These are phyloP conservation scores for Nannizziopsis barbatae DNA, from an alignment of 2,329 filamentous ascomycete species.

Conservation along the genomic window DNA sequence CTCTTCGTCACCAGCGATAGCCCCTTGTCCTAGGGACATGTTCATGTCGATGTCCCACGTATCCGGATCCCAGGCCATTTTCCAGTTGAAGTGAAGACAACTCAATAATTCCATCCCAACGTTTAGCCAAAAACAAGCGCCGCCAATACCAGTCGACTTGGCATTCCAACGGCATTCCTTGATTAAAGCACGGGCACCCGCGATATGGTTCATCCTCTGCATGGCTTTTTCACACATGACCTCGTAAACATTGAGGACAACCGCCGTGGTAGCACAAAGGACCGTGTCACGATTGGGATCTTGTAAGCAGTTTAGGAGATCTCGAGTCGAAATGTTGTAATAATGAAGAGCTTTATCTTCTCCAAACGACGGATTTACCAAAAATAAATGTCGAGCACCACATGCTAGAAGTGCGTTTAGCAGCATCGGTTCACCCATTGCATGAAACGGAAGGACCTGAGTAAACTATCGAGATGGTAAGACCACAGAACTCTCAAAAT, in stretches of 20 bases:
- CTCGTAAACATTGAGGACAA: slow-evolving; percentile 85
- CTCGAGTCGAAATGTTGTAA: slow-evolving; percentile 73
- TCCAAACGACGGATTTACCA: slow-evolving; percentile 57
- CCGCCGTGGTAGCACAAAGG: slow-evolving; percentile 75
- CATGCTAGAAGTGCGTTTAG: slow-evolving; percentile 82
- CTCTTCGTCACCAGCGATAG: slow-evolving; percentile 56
- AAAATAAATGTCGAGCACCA: slow-evolving; percentile 67
- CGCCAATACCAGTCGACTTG: slow-evolving; percentile 62
- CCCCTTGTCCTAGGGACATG: slow-evolving; percentile 47
- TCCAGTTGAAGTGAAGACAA: slow-evolving; percentile 79
- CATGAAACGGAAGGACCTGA: slow-evolving; percentile 68
- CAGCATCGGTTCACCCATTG: slow-evolving; percentile 73
- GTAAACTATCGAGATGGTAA: slow-evolving; percentile 49
- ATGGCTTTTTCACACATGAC: slow-evolving; percentile 74
- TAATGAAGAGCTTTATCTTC: slow-evolving; percentile 71
- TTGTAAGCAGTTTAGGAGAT: slow-evolving; percentile 64
- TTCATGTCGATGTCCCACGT: slow-evolving; percentile 79
- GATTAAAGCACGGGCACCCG: slow-evolving; percentile 71
- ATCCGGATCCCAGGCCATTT: slow-evolving; percentile 77
- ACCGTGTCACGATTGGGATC: slow-evolving; percentile 75
- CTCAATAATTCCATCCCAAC: slow-evolving; percentile 82
- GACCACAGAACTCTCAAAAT: slow-evolving; percentile 15
- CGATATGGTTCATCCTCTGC: slow-evolving; percentile 80
- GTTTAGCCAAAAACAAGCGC: slow-evolving; percentile 90
- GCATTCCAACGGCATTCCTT: slow-evolving; percentile 86